A percentile compares a stretch with the other conserved stretches of the same genome.
These are phyloP conservation scores for Medicago ruthenica DNA, from an alignment of 306 rosid species.

Conservation along the genomic window DNA sequence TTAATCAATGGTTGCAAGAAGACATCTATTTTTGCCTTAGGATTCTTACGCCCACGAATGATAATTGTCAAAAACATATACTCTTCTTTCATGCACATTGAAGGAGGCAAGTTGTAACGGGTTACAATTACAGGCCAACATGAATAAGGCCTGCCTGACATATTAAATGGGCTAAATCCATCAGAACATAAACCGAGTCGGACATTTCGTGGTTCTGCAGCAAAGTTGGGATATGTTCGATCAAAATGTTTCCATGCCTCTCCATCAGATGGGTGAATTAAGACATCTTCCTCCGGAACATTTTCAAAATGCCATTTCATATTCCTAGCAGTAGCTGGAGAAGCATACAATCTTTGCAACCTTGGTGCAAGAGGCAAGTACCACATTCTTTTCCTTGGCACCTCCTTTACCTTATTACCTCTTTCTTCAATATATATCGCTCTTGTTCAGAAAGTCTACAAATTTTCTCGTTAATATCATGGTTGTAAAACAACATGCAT, in stretches of 20 bases:
- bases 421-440: constrained; percentile 1
- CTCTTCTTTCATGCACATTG: constrained; percentile 14
- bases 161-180: constrained; percentile 8
- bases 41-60: neutral
- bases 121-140: constrained; percentile 14
- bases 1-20: constrained; percentile 19
- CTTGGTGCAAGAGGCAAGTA: constrained; percentile 15
- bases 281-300: neutral
- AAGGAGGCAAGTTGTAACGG: constrained; percentile 19
- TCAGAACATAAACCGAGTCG: neutral
- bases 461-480: neutral
- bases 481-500: too few relatives aligned
- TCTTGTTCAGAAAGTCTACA: neutral
- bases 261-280: neutral
- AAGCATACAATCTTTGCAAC: constrained; percentile 25
- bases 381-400: neutral
- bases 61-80: neutral
- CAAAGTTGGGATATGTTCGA: neutral
- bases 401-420: neutral
- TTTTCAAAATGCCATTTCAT: constrained; percentile 7
- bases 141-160: neutral
- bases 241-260: constrained; percentile 18
- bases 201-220: neutral
- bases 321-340: constrained; percentile 11
- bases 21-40: constrained; percentile 8